Conservation (phyloP, 306 rosid species). For the Vigna hirtella region DNA sequence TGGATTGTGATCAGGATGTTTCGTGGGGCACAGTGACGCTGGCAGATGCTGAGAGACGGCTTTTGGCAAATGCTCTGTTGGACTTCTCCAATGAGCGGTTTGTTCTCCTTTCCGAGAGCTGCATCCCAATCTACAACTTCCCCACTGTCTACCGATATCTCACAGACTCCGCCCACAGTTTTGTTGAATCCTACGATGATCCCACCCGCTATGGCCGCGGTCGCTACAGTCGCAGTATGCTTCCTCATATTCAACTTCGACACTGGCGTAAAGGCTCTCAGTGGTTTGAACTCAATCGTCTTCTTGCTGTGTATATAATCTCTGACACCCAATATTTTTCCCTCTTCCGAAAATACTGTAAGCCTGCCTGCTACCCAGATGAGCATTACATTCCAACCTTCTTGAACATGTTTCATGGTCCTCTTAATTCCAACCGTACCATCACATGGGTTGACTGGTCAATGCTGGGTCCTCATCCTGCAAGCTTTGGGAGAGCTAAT, state of each 20-base stretch:
- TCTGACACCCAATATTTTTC: conserved; percentile 67
- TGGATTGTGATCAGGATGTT: conserved; percentile 56
- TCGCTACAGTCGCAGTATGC: conserved; percentile 86
- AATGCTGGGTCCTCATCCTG: conserved; percentile 88
- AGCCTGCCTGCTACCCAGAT: conserved; percentile 96
- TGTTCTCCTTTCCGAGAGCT: conserved; percentile 92
- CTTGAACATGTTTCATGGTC: conserved; percentile 79
- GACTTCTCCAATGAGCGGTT: conserved; percentile 92
- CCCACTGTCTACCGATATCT: conserved; percentile 79
- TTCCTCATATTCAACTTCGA: conserved; percentile 73
- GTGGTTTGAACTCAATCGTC: conserved; percentile 82
- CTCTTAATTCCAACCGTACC: conserved; percentile 78
- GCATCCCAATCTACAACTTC: conserved; percentile 91
- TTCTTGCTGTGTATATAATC: conserved; percentile 59
- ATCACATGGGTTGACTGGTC: conserved; percentile 97
- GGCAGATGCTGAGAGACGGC: conserved; percentile 93
- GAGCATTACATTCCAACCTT: conserved; percentile 90
- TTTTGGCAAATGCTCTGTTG: conserved; percentile 84
- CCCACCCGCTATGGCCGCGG: conserved; percentile 91
- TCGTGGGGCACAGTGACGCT: conserved; percentile 83
- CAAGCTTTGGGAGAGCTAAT: conserved; percentile 58
- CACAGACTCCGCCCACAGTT: conserved; percentile 66
- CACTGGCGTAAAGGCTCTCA: conserved; percentile 96
- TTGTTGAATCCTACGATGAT: conserved; percentile 86
- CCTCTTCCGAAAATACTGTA: conserved; percentile 75